Percentiles rank a stretch among this genome's conserved stretches.
phyloP scores from a whole-genome alignment of 2,329 filamentous ascomycete genomes.

The Magnaporthiopsis rhizophila region DNA sequence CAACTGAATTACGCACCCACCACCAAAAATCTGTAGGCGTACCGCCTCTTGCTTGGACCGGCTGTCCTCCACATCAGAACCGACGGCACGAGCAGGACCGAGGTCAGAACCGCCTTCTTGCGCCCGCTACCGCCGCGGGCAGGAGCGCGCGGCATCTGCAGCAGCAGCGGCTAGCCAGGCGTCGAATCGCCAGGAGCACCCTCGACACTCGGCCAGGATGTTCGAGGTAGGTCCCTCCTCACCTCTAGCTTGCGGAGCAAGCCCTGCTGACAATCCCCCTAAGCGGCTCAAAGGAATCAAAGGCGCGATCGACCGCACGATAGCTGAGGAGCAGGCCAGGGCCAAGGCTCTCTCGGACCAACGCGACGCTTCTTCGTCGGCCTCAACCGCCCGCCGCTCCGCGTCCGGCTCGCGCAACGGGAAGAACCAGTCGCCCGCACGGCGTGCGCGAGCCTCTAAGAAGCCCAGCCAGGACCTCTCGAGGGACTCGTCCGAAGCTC shows the following conservation, averaged over 20 bases:
- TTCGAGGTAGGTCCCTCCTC: slow-evolving; percentile 1
- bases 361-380: slow-evolving; percentile 28
- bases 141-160: background rate
- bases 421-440: slow-evolving; percentile 24
- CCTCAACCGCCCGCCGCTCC: slow-evolving; percentile 35
- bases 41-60: background rate
- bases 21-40: no score
- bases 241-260: no score
- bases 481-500: slow-evolving; percentile 26
- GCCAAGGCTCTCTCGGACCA: slow-evolving; percentile 48
- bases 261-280: background rate
- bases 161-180: background rate
- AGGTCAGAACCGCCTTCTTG: background rate
- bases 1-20: background rate
- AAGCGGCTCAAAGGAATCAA: slow-evolving; percentile 57
- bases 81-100: background rate
- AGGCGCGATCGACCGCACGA: slow-evolving; percentile 76
- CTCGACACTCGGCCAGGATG: slow-evolving; percentile 1
- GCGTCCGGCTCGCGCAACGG: slow-evolving; percentile 32
- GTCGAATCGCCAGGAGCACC: background rate
- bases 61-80: background rate
- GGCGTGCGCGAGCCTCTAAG: slow-evolving; percentile 30
- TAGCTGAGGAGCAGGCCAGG: slow-evolving; percentile 85
- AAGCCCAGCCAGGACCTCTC: slow-evolving; percentile 29
- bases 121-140: no score